Conservation (phyloP, 768 basidiomycete species). For the Termitomyces sp. region DNA sequence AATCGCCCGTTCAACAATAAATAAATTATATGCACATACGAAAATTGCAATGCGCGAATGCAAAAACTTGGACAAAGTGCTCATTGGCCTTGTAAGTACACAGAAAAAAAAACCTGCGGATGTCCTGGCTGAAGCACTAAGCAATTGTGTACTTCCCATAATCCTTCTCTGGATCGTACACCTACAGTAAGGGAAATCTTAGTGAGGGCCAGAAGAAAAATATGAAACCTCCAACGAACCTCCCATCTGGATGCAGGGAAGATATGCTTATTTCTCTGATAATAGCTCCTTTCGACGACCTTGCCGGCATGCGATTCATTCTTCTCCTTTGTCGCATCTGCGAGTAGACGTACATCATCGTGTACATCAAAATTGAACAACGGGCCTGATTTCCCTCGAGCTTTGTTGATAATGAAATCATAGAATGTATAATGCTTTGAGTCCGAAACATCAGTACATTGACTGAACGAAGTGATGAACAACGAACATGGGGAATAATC, state of each 20-base stretch:
- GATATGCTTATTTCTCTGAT: conserved; percentile 95
- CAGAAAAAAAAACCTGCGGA: neutral
- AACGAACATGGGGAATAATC: conserved; percentile 89
- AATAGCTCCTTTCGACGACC: conserved; percentile 95
- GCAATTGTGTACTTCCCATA: conserved; percentile 90
- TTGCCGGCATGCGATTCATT: conserved; percentile 99
- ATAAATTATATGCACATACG: too few relatives aligned
- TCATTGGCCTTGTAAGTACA: neutral
- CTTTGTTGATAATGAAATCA: conserved; percentile 97
- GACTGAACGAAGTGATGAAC: neutral
- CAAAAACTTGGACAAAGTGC: neutral
- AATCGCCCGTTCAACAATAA: too few relatives aligned
- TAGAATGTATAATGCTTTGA: conserved; percentile 96
- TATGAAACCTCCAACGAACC: conserved; percentile 39
- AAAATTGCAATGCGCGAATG: too few relatives aligned
- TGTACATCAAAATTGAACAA: conserved; percentile 99
- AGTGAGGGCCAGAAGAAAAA: neutral
- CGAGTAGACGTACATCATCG: conserved; percentile 91
- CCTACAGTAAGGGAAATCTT: conserved; percentile 34
- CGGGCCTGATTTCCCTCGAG: conserved; percentile 96
- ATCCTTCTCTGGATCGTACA: conserved; percentile 92
- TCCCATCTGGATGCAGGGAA: conserved; percentile 98
- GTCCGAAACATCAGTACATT: conserved; percentile 1
- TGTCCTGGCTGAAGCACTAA: conserved; percentile 9
- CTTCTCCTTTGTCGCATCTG: conserved; percentile 95